A percentile compares a stretch with the other conserved stretches of the same genome.
These are phyloP conservation scores for Dacryopinax spathularia DNA, from an alignment of 768 basidiomycete species.

Conservation along the genomic window DNA sequence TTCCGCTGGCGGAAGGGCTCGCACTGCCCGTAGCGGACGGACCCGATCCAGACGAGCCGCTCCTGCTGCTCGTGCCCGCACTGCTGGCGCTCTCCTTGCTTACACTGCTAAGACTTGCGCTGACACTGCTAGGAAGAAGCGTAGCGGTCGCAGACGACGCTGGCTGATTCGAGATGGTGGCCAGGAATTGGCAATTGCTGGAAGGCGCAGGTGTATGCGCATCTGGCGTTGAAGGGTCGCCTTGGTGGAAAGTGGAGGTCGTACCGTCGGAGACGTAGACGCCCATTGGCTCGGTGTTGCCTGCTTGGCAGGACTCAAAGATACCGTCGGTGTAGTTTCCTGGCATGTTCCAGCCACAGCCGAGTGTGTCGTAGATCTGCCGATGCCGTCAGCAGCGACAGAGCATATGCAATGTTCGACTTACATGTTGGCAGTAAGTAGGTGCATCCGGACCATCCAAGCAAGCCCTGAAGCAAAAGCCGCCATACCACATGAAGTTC, in stretches of 20 bases:
- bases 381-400: constrained; percentile 16
- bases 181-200: constrained; percentile 13
- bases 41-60: background rate
- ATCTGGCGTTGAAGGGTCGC: constrained; percentile 38
- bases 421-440: constrained; percentile 29
- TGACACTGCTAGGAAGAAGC: background rate
- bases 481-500: constrained; percentile 29
- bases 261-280: constrained; percentile 36
- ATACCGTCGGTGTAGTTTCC: constrained; percentile 25
- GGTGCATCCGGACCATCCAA: constrained; percentile 22
- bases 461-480: constrained; percentile 34
- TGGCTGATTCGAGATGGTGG: constrained; percentile 4
- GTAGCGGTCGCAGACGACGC: background rate
- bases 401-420: constrained; percentile 40
- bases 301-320: constrained; percentile 33
- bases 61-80: background rate
- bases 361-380: constrained; percentile 5
- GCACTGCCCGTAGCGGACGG: background rate
- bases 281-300: constrained; percentile 43
- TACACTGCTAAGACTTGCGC: background rate
- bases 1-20: background rate
- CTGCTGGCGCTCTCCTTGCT: background rate
- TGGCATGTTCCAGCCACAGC: constrained; percentile 20
- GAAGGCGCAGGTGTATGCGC: constrained; percentile 33
- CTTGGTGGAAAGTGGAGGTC: constrained; percentile 52